Base-by-base conservation (phyloP, 179 eudicot genomes). In the Heliamphora pulchella region DNA sequence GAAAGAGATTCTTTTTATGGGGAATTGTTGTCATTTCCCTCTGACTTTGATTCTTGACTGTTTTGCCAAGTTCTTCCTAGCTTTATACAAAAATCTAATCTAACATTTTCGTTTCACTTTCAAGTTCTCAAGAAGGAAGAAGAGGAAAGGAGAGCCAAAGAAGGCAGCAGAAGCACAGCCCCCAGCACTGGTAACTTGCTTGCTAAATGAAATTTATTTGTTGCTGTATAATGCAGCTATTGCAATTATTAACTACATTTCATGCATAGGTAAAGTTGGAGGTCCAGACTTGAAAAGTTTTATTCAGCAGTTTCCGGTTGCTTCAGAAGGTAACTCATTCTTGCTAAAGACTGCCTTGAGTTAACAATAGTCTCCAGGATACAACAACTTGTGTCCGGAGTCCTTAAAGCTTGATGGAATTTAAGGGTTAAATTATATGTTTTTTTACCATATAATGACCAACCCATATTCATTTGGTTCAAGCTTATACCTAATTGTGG, bases 51-150 rank as follows among this genome's bases (percentile, higher is more conserved):
- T 17, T 14, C n/a, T 18, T 67, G 8, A 6, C 47, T 44, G 43
- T 20, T 11, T 63, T 22, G n/a, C 59, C 71, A 41, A 17, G 0
- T 54, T 22, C 59, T 22, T 74, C 41, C 41, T 39, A 55, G 50
- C 53, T 74, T 41, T 77, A 11, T 70, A 39, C 57, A 44, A 73
- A 73, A 59, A 22, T 48, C 68, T 70, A 71, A 79, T n/a, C 44
- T 63, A 53, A 72, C 43, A 61, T 71, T 67, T 78, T 74, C n/a
- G n/a, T 79, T 54, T 79, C 48, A 2, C 75, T 63, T 51, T 69
- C 68, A 77, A 95, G 98, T 88, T 86, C 87, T 95, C 69, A 95
- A 90, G 91, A 91, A 89, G 87, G 98, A 95, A 82, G 98, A 95
- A 81, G 97, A 91, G 82, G 95, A 93, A 90, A 91, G 89, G 83